A percentile compares a stretch with the other conserved stretches of the same genome.
Conservation (phyloP, 805 yeast species). For the Metschnikowia henanensis region DNA sequence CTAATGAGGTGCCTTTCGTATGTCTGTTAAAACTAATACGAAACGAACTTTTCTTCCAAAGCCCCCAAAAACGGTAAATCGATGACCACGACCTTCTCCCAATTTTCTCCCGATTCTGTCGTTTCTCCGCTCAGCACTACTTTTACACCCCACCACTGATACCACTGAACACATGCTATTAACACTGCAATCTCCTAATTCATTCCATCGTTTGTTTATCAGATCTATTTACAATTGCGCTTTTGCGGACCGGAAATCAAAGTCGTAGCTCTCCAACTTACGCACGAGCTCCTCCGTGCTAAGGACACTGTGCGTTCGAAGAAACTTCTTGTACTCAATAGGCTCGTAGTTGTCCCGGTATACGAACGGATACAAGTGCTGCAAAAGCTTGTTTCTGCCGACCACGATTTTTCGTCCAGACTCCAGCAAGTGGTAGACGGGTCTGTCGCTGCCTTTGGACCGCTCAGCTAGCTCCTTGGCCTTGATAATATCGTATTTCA, state of each 20-base stretch:
- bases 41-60: too few relatives aligned
- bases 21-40: too few relatives aligned
- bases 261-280: conserved; percentile 45
- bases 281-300: conserved; percentile 49
- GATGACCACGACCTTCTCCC: too few relatives aligned
- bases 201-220: background rate
- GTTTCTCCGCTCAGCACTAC: too few relatives aligned
- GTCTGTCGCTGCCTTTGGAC: conserved; percentile 31
- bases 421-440: conserved; percentile 49
- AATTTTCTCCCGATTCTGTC: too few relatives aligned
- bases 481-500: conserved; percentile 71
- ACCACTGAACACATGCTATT: too few relatives aligned
- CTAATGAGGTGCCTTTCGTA: too few relatives aligned
- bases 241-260: conserved; percentile 36
- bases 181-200: too few relatives aligned
- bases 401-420: conserved; percentile 50
- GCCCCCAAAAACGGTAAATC: too few relatives aligned
- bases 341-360: conserved; percentile 43
- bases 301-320: conserved; percentile 42
- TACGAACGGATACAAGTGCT: conserved; percentile 52
- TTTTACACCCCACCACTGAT: too few relatives aligned
- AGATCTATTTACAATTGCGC: conserved; percentile 12
- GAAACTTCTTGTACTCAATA: conserved; percentile 49
- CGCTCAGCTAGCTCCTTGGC: conserved; percentile 39
- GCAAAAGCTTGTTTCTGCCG: conserved; percentile 65